Evolutionary conservation across 768 basidiomycete genomes (phyloP).

Genomic region (Tylopilus plumbeoviolaceoides): DNA sequence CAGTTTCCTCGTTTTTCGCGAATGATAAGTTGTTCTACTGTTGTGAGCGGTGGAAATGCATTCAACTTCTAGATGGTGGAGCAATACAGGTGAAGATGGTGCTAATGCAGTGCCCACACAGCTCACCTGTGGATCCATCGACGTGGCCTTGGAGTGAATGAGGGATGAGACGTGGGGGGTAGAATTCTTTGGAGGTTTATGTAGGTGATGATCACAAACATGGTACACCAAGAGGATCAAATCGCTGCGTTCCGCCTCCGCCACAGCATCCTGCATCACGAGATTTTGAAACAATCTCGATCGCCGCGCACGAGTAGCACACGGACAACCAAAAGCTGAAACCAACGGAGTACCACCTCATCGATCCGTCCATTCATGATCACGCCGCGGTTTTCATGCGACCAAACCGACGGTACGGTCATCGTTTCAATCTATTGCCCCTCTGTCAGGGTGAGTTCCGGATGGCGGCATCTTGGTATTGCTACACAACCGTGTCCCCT

Average conservation of each 20-base stretch:
- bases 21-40: conserved; percentile 72
- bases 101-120: neutral
- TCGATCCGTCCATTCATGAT: conserved; percentile 47
- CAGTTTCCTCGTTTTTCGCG: conserved; percentile 87
- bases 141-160: neutral
- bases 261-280: neutral
- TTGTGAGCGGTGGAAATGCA: conserved; percentile 67
- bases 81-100: conserved; percentile 58
- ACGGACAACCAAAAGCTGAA: neutral
- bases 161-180: neutral
- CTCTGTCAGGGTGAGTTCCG: conserved; percentile 55
- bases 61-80: conserved; percentile 50
- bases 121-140: conserved; percentile 52
- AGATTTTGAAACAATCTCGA: neutral
- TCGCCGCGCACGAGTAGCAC: neutral
- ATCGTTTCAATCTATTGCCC: conserved; percentile 65
- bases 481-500: conserved; percentile 11
- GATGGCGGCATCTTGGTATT: neutral
- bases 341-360: neutral
- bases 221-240: neutral
- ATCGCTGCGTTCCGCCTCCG: conserved; percentile 5
- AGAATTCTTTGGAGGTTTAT: neutral
- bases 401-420: conserved; percentile 55
- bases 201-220: neutral
- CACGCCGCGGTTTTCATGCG: conserved; percentile 71